Base-by-base conservation (phyloP, 345 rosid species). In the Brassica incana region DNA sequence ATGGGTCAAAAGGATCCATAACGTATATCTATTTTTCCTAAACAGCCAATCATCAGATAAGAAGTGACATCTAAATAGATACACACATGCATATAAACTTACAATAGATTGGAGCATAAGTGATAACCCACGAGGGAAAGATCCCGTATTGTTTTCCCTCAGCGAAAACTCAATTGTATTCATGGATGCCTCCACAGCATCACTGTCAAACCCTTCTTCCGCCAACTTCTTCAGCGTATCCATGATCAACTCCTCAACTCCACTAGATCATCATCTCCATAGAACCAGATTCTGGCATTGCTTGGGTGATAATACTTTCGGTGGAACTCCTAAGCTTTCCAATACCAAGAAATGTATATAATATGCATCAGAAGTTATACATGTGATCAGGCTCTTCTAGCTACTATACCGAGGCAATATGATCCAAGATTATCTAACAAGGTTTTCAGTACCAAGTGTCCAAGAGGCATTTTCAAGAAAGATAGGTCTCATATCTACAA, bases 101-200 rank as follows among this genome's bases (percentile, higher is more conserved):
- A 23, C 25, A 1, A 95, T 87, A 72, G 99, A 93, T 8, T 88
- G 93, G 77, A 95, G 93, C 99, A 95, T 95, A 79, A 95, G 79
- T 36, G 99, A 91, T 83, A 95, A 84, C 67, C 98, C 97, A 73
- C 99, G 96, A 81, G 99, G 99, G 83, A 91, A 95, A 75, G 99
- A 95, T 52, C 98, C 98, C 6, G 96, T 95, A 70, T 95, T 93
- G 82, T 95, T 95, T 81, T 95, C 99, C 82, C 99, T 85, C 12
- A 95, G 94, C 83, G 98, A 91, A 83, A 95, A 91, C 83, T 95
- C 98, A 75, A 93, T 93, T 16, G 98, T 95, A 82, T 95, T 95
- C 98, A 95, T 92, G 70, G 98, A 95, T 85, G 98, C 99, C 86
- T 95, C 99, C 76, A 95, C 87, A 79, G 98, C 97, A 67, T 90